Evolutionary conservation across 176 grass and related monocot species (phyloP), one percentile per base, ranked within the genome.

Genomic region (Carex parvula): DNA sequence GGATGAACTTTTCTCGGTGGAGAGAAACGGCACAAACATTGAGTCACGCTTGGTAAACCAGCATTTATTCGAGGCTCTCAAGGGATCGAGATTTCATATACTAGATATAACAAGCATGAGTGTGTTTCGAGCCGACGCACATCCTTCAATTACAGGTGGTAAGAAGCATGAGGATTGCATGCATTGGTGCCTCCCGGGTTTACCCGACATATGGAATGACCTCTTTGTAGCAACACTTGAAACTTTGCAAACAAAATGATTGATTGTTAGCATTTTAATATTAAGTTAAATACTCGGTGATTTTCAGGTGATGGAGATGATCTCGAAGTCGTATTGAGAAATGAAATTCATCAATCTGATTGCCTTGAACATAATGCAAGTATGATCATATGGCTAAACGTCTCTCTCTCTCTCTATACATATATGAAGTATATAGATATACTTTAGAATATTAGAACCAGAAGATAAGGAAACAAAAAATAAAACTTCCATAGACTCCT

Each of bases 101-200:
- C 72, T 98, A 79, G 88, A 95, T 20, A 70, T 93, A 20, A 91
- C 88, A 55, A 81, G 18, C 50, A 91, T 95, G 92, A 98, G 95
- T 18, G 91, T 95, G 84, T 90, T 91, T 82, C 90, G 95, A 93
- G 95, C 92, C 12, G 95, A 98, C 74, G 95, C 95, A 62, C 95
- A 98, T 93, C 95, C 95, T 63, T 93, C 95, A 58, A 84, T 82
- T 48, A 87, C 87, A 5, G 95, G 95, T 0, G 89, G 95, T 5
- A 98, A 95, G 56, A 95, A 91, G 59, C 95, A 98, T 13, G 89
- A 90, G 73, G 92, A 98, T 83, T 98, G 95, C 86, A 98, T 98
- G 95, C 95, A 98, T 89, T 98, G 95, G 95, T 98, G 92, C 80
- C 92, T 98, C 76, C 95, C 95, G 18, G 95, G 95, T 44, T 86